Evolutionary conservation across 2,329 filamentous ascomycete genomes (phyloP).

Genomic region (Myriosclerotinia scirpicola): DNA sequence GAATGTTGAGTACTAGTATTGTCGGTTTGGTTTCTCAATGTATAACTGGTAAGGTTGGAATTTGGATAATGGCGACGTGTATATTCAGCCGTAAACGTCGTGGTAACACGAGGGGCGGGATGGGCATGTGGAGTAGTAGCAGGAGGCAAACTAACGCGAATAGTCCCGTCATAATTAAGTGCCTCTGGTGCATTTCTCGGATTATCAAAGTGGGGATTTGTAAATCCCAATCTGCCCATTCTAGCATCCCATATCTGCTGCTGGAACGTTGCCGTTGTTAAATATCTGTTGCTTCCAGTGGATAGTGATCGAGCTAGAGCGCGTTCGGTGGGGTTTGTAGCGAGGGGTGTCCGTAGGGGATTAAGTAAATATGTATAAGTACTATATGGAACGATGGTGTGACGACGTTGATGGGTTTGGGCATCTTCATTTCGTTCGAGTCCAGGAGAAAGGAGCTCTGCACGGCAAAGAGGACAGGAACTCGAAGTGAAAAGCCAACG

Average conservation of each 20-base stretch:
- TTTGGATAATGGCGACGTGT: not conserved
- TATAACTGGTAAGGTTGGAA: not conserved
- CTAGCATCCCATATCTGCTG: not conserved
- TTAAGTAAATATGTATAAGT: not conserved
- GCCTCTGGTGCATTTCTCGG: too few species aligned
- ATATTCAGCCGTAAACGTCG: not conserved
- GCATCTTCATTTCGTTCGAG: not conserved
- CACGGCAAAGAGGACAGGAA: conserved; percentile 7
- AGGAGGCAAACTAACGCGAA: too few species aligned
- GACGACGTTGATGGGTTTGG: not conserved
- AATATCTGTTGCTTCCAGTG: fast-evolving
- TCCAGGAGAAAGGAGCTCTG: not conserved
- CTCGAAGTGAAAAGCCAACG: not conserved
- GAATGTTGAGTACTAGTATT: not conserved
- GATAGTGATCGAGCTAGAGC: not conserved
- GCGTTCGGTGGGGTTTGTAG: not conserved
- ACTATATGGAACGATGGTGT: not conserved
- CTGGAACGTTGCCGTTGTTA: not conserved
- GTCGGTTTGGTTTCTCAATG: not conserved
- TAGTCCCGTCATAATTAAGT: fast-evolving
- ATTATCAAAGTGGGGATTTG: too few species aligned
- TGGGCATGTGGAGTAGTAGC: not conserved
- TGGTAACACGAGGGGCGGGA: not conserved
- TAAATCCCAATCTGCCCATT: not conserved
- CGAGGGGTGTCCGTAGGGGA: not conserved